A percentile compares a stretch with the other conserved stretches of the same genome.
phyloP scores from a whole-genome alignment of 2,329 filamentous ascomycete genomes.

The Lecanosticta acicola region DNA sequence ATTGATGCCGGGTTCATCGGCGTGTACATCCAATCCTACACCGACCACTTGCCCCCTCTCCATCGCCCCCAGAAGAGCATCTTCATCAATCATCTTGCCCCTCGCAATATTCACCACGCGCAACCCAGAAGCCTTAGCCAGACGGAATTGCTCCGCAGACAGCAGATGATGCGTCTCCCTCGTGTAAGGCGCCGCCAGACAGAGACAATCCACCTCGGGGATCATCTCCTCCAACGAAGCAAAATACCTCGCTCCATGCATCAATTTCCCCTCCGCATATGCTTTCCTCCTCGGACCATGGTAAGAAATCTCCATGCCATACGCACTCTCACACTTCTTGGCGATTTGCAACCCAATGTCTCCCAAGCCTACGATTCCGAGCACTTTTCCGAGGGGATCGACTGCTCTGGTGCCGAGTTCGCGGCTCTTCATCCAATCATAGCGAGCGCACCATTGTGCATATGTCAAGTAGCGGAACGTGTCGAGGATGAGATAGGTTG shows the following conservation, averaged over 20 bases:
- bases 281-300: conserved; percentile 40
- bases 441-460: conserved; percentile 33
- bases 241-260: conserved; percentile 5
- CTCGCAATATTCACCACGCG: conserved; percentile 61
- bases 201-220: conserved; percentile 50
- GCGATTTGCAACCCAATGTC: conserved; percentile 51
- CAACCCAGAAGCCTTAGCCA: conserved; percentile 44
- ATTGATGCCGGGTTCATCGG: conserved; percentile 52
- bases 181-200: conserved; percentile 55
- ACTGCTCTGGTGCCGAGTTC: conserved; percentile 54
- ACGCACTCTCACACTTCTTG: conserved; percentile 51
- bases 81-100: conserved; percentile 58
- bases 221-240: conserved; percentile 50
- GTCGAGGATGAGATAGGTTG: conserved; percentile 60
- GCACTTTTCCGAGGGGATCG: conserved; percentile 56
- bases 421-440: conserved; percentile 54
- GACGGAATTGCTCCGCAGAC: not conserved
- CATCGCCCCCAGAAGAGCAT: conserved; percentile 55
- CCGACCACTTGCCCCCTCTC: conserved; percentile 45
- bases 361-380: conserved; percentile 65
- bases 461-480: conserved; percentile 63
- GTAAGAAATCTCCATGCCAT: conserved; percentile 63
- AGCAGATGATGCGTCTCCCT: conserved; percentile 10
- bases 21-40: conserved; percentile 59
- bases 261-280: conserved; percentile 25